A percentile compares a stretch with the other conserved stretches of the same genome.
phyloP scores from a whole-genome alignment of 352 stramenopile species.

The Globisporangium ultimum region DNA sequence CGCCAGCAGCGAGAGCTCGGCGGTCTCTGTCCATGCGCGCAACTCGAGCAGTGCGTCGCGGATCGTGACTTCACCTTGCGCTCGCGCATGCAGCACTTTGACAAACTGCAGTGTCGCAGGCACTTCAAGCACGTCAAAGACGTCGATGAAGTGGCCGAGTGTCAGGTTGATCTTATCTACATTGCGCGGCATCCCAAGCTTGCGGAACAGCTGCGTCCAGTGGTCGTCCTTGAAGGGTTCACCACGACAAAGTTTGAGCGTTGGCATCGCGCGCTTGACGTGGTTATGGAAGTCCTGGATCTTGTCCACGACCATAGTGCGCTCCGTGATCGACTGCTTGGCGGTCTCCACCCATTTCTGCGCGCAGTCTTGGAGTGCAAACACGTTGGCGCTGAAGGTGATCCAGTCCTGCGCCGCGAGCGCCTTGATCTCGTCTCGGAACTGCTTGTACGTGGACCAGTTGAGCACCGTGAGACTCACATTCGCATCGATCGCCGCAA shows the following conservation, averaged over 20 bases:
- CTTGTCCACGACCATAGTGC: constrained; percentile 66
- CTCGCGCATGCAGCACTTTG: constrained; percentile 89
- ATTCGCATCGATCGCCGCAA: constrained; percentile 75
- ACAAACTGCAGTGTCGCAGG: constrained; percentile 90
- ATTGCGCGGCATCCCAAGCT: constrained; percentile 83
- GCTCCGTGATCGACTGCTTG: constrained; percentile 60
- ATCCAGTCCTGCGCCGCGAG: constrained; percentile 91
- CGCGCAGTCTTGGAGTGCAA: constrained; percentile 89
- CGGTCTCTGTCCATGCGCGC: constrained; percentile 90
- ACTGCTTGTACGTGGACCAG: constrained; percentile 89
- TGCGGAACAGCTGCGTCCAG: constrained; percentile 92
- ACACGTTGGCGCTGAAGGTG: constrained; percentile 91
- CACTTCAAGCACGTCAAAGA: constrained; percentile 67
- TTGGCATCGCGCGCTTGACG: constrained; percentile 88
- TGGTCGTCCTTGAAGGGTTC: constrained; percentile 97
- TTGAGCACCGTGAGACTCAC: constrained; percentile 61
- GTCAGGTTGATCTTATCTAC: constrained; percentile 89
- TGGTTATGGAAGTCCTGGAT: constrained; percentile 75
- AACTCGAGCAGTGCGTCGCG: constrained; percentile 93
- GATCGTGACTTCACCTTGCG: constrained; percentile 93
- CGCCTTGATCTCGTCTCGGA: constrained; percentile 66
- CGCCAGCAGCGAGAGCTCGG: constrained; percentile 83
- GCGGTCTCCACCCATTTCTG: constrained; percentile 88
- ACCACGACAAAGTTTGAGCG: constrained; percentile 92
- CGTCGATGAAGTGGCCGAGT: constrained; percentile 90